Conservation (phyloP, 345 rosid genomes). For the Luvunga scandens region DNA sequence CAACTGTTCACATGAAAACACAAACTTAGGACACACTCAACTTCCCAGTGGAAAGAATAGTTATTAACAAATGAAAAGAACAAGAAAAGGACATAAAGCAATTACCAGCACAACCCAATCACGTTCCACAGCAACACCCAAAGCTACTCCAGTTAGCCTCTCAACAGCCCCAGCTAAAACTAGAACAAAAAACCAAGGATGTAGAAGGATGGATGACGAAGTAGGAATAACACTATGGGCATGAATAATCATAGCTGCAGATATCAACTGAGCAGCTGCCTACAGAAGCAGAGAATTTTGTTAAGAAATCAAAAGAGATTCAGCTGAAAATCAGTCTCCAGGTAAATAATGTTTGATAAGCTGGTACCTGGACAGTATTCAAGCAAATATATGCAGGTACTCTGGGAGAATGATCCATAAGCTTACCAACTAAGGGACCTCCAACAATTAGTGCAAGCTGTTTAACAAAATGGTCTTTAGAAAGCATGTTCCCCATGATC, state of each 20-base stretch:
- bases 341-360: neutral
- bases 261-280: conserved; percentile 87
- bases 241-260: conserved; percentile 81
- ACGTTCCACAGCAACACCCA: conserved; percentile 89
- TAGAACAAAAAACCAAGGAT: conserved; percentile 80
- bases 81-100: conserved; percentile 12
- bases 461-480: conserved; percentile 16
- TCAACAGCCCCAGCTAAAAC: conserved; percentile 79
- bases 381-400: conserved; percentile 69
- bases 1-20: conserved; percentile 44
- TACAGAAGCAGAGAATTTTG: conserved; percentile 30
- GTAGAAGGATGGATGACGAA: conserved; percentile 59
- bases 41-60: conserved; percentile 16
- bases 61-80: neutral
- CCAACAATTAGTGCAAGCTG: conserved; percentile 73
- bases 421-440: conserved; percentile 87
- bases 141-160: conserved; percentile 76
- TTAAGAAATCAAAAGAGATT: neutral
- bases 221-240: conserved; percentile 56
- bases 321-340: neutral
- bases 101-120: conserved; percentile 97
- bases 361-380: conserved; percentile 67
- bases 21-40: conserved; percentile 10
- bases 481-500: neutral
- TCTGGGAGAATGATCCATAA: conserved; percentile 89